Evolutionary conservation across 345 rosid genomes (phyloP).

Genomic region (Litchi chinensis): DNA sequence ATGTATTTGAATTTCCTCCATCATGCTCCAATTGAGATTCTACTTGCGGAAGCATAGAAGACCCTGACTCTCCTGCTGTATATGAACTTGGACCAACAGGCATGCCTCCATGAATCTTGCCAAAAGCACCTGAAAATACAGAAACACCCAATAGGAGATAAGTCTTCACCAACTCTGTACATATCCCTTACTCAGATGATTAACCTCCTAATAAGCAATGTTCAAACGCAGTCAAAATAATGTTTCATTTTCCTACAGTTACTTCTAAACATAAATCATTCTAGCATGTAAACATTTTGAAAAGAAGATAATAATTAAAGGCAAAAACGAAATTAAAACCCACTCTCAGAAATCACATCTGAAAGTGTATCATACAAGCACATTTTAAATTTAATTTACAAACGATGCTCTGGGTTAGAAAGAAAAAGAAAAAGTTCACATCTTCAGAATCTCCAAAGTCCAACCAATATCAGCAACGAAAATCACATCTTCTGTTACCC

Average conservation of each 20-base stretch:
- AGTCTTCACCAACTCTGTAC: not conserved
- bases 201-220: not conserved
- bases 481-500: constrained; percentile 1
- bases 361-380: not conserved
- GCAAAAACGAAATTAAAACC: not conserved
- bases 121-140: constrained; percentile 48
- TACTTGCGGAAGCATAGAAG: constrained; percentile 18
- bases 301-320: not conserved
- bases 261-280: not conserved
- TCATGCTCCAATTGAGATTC: constrained; percentile 49
- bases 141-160: constrained; percentile 15
- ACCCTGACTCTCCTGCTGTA: constrained; percentile 41
- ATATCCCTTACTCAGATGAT: constrained; percentile 1
- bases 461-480: not conserved
- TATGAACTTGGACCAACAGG: constrained; percentile 40
- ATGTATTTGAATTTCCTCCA: constrained; percentile 46
- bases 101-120: constrained; percentile 57
- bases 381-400: not conserved
- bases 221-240: not conserved
- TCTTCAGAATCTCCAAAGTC: not conserved
- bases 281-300: not conserved
- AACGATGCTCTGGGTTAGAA: not conserved
- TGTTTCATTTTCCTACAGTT: not conserved
- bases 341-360: not conserved
- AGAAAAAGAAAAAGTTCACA: not conserved